Evolutionary conservation across 768 basidiomycete species (phyloP).

Genomic region (Sporobolomyces phaffii): DNA sequence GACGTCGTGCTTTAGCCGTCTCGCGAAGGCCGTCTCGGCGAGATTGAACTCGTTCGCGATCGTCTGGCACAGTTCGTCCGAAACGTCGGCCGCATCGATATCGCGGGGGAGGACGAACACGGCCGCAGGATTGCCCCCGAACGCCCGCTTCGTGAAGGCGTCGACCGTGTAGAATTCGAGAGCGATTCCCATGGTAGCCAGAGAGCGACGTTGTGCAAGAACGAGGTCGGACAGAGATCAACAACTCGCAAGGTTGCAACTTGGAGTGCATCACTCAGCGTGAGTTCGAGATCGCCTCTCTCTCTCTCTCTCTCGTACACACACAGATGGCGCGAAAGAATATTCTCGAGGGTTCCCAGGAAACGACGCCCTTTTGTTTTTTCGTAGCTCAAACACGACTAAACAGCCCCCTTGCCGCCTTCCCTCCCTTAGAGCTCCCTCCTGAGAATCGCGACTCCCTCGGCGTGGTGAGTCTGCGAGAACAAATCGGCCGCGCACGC

Average conservation of each 20-base stretch:
- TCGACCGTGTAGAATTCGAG: slow-evolving; percentile 41
- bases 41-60: slow-evolving; percentile 43
- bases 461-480: slow-evolving; percentile 92
- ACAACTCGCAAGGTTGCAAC: too few species aligned
- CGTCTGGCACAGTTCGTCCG: slow-evolving; percentile 9
- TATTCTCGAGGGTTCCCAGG: too few species aligned
- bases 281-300: too few species aligned
- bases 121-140: slow-evolving; percentile 46
- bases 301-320: too few species aligned
- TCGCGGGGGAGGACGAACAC: slow-evolving; percentile 42
- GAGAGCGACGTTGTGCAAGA: too few species aligned
- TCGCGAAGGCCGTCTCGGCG: slow-evolving; percentile 41
- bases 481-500: slow-evolving; percentile 88
- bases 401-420: too few species aligned
- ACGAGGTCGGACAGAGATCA: too few species aligned
- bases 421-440: slow-evolving; percentile 32
- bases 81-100: not conserved
- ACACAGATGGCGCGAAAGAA: too few species aligned
- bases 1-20: not conserved
- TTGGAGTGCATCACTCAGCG: too few species aligned
- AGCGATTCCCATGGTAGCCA: too few species aligned
- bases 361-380: too few species aligned
- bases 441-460: slow-evolving; percentile 55
- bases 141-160: slow-evolving; percentile 45
- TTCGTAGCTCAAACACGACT: too few species aligned